These are phyloP conservation scores for Fibroporia radiculosa DNA, from an alignment of 768 basidiomycete species.

Conservation along the genomic window DNA sequence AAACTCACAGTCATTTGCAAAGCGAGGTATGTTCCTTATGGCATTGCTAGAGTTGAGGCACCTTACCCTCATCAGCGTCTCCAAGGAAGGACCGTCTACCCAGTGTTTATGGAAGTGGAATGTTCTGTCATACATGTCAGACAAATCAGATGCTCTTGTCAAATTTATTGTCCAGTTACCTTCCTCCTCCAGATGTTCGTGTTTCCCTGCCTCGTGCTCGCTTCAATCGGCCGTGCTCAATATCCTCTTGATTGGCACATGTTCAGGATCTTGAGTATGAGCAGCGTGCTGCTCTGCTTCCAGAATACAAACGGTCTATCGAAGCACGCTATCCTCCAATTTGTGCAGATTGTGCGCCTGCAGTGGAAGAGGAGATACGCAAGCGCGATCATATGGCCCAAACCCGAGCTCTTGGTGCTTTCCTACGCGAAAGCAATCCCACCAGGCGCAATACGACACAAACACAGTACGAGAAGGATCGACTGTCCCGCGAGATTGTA, in stretches of 20 bases:
- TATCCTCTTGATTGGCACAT: constrained; percentile 3
- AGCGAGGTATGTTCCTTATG: constrained; percentile 41
- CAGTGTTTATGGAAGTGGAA: constrained; percentile 45
- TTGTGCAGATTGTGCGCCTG: constrained; percentile 66
- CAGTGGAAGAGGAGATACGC: constrained; percentile 75
- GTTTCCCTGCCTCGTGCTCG: neutral
- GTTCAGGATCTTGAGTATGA: constrained; percentile 66
- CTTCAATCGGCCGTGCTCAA: neutral
- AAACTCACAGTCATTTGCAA: constrained; percentile 63
- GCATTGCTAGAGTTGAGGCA: neutral
- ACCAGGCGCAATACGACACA: constrained; percentile 8
- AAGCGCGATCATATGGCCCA: constrained; percentile 79
- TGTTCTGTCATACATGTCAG: constrained; percentile 83
- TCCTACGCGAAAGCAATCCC: constrained; percentile 51
- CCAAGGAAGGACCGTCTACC: constrained; percentile 65
- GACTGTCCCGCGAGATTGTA: constrained; percentile 40
- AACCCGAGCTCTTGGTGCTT: constrained; percentile 65
- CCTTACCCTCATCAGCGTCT: constrained; percentile 38
- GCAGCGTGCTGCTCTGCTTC: constrained; percentile 51
- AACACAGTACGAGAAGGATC: constrained; percentile 33
- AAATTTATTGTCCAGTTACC: constrained; percentile 84
- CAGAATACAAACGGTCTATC: constrained; percentile 67
- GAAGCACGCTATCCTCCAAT: constrained; percentile 83
- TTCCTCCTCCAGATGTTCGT: constrained; percentile 71
- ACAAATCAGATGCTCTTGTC: constrained; percentile 88